Evolutionary conservation across 164 flowering plant genomes (phyloP), one percentile per base, ranked within the genome.

Genomic region (Kingdonia uniflora): DNA sequence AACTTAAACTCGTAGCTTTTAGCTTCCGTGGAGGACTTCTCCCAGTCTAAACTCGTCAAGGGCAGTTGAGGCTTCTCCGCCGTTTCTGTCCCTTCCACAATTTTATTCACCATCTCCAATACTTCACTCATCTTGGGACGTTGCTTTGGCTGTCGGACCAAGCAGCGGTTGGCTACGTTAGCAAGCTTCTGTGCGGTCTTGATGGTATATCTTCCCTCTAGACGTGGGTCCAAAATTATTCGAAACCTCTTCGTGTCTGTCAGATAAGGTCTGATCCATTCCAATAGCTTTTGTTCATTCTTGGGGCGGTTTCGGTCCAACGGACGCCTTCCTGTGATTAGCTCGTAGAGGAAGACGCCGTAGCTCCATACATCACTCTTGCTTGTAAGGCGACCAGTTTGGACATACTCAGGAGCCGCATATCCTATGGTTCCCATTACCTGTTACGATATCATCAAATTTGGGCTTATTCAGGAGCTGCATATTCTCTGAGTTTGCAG

Each of bases 371-470:
- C 87, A 60, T 91, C 96, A 55, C 81, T 83, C 61, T 85, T 87
- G 35, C 78, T 21, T 6, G 95, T 91, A 42, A 91, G 85, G 23
- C 75, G 84, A 2, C 96, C 97, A 0, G 95, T 91, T 58, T 80
- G 87, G 15, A 85, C 52, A 59, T 91, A 91, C 49, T 91, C 96
- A 4, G 97, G 97, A 49, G 96, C 96, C 29, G 96, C 97, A 73
- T 91, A 91, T 14, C 97, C 97, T n/a, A 87, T 68, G 19, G 97
- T 91, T 65, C 96, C 96, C 11, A 87, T 96, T 50, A 91, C 81
- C 96, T 87, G 35, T 3, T 8, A 29, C 4, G 8, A 29, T 3
- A 29, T 3, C 6, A 3, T 29, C 35, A 29, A 29, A 29, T 29
- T 3, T 29, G n/a, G n/a, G n/a, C n/a, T n/a, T n/a, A n/a, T n/a